Evolutionary conservation across 345 rosid genomes (phyloP), one percentile per base, ranked within the genome.

Genomic region (Syzygium jambos): DNA sequence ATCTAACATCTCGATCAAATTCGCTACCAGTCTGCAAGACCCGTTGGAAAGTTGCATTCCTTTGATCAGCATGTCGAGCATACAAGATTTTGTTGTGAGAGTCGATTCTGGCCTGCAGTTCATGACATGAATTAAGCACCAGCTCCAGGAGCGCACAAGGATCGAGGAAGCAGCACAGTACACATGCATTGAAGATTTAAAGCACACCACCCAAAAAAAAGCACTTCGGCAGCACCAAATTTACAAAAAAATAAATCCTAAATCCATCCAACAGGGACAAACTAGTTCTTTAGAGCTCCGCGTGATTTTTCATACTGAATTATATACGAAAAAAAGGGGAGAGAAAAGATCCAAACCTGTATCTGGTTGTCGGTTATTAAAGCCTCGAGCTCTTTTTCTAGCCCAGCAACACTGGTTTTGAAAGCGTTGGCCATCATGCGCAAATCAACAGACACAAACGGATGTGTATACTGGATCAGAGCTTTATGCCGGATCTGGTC

Each of bases 61-160:
- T 95, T 88, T 98, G 99, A 92, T 98, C 99, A 0, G 99, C 99
- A 91, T 96, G 99, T 19, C 99, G 91, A 46, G 99, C 99, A 68
- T 96, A 95, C 54, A 98, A 95, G 92, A 98, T 91, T 89, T 98
- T 96, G 94, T 96, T 96, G 94, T 98, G 99, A 1, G 99, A 98
- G 88, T 98, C 99, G 38, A 98, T 98, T 78, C 99, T 96, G 86
- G 99, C 99, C 99, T 98, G 95, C 90, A 86, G 43, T 51, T 54
- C 51, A 56, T 34, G 43, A 51, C 27, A n/a, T 29, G 63, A 29
- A 34, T 29, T 52, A 21, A 56, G 56, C 51, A 30, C 46, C 55
- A 49, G 22, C 85, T 25, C 85, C 85, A 49, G 53, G 0, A 7
- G 19, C 0, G 1, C 49, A 9, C 49, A 34, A 9, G 80, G 80